Evolutionary conservation across 306 rosid genomes (phyloP).

Genomic region (Vigna unguiculata): DNA sequence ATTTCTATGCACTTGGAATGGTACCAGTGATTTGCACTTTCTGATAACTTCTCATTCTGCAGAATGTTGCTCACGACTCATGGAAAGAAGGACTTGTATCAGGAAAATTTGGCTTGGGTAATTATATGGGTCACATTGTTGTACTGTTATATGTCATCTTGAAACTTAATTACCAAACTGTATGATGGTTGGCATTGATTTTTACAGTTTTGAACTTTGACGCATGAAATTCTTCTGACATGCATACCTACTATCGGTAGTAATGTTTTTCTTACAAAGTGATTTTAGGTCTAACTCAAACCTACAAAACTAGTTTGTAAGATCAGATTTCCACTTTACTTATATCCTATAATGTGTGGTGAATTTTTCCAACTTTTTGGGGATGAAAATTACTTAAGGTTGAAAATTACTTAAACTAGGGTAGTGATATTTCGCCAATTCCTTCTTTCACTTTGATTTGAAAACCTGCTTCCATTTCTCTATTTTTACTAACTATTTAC

Average conservation of each 20-base stretch:
- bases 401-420: not conserved
- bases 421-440: not conserved
- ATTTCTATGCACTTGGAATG: conserved; percentile 21
- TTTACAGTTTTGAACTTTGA: conserved; percentile 15
- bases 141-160: not conserved
- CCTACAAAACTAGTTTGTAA: too few relatives aligned
- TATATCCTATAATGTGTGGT: too few relatives aligned
- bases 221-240: not conserved
- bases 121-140: conserved; percentile 39
- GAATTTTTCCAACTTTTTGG: conserved; percentile 5
- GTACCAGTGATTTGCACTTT: conserved; percentile 31
- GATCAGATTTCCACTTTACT: too few relatives aligned
- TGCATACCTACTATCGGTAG: not conserved
- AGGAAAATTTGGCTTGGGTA: conserved; percentile 63
- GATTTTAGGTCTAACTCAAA: too few relatives aligned
- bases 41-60: conserved; percentile 49
- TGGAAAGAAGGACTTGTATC: conserved; percentile 74
- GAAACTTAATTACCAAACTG: conserved; percentile 10
- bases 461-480: too few relatives aligned
- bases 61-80: conserved; percentile 92
- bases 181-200: conserved; percentile 10
- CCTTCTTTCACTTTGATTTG: too few relatives aligned
- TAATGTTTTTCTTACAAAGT: not conserved
- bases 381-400: conserved; percentile 21
- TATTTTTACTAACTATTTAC: conserved; percentile 14